Conservation (phyloP, 2,329 filamentous ascomycete species). For the Elsinoe australis region DNA sequence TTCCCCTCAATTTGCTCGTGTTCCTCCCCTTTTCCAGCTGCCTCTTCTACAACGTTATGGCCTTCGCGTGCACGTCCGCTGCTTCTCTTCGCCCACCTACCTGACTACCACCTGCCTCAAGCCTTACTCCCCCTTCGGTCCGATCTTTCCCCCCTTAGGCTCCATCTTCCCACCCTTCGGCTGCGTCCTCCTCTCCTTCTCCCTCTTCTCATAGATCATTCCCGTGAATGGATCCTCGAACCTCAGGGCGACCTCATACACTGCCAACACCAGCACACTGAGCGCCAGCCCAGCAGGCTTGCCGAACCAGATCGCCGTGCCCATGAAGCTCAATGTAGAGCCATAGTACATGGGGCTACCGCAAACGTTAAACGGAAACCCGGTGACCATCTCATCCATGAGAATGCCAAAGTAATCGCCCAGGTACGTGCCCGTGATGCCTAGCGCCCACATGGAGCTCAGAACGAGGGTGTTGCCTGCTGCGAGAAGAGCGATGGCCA, state of each 20-base stretch:
- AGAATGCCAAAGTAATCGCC: conserved; percentile 98
- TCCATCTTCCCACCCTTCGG: conserved; percentile 26
- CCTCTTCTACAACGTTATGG: neutral
- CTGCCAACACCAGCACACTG: conserved; percentile 63
- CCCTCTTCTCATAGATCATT: conserved; percentile 84
- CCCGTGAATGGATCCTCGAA: conserved; percentile 94
- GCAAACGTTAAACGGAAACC: conserved; percentile 91
- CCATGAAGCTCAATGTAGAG: conserved; percentile 84
- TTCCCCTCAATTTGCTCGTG: neutral
- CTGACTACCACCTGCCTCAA: neutral
- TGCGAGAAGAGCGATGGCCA: conserved; percentile 64
- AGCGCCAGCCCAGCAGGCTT: conserved; percentile 79
- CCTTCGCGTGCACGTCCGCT: neutral
- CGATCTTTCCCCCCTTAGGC: conserved; percentile 24
- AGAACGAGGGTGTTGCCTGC: conserved; percentile 78
- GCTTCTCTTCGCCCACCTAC: neutral
- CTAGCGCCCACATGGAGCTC: conserved; percentile 82
- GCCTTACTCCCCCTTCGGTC: conserved; percentile 17
- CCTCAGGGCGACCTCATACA: conserved; percentile 72
- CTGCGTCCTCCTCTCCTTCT: conserved; percentile 41
- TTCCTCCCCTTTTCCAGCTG: neutral
- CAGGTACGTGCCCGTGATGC: conserved; percentile 90
- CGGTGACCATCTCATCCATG: conserved; percentile 89
- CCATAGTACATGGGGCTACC: conserved; percentile 95
- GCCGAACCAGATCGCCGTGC: conserved; percentile 73